Conservation (phyloP, 345 rosid species). For the Populus deltoides region DNA sequence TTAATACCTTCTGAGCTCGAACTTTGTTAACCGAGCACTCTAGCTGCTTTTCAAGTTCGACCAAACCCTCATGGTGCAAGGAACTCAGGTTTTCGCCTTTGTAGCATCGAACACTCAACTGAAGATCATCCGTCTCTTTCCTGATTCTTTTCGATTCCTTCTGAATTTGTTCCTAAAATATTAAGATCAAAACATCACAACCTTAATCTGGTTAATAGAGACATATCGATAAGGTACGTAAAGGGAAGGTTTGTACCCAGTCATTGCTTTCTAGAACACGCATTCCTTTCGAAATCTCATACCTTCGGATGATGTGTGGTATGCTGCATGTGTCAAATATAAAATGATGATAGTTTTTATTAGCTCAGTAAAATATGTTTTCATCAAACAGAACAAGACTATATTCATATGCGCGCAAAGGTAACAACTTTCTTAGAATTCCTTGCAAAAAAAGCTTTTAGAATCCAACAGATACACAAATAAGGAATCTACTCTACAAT, state of each 20-base stretch:
- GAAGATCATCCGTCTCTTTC: constrained; percentile 30
- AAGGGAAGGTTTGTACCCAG: constrained; percentile 8
- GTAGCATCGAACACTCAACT: constrained; percentile 34
- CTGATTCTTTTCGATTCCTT: constrained; percentile 28
- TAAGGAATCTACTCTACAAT: too few relatives aligned
- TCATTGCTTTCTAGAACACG: constrained; percentile 16
- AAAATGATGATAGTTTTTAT: neutral
- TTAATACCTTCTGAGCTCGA: constrained; percentile 33
- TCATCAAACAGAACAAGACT: too few relatives aligned
- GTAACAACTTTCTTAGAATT: neutral
- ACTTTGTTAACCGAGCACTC: constrained; percentile 34
- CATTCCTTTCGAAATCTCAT: constrained; percentile 21
- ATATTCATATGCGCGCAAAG: neutral
- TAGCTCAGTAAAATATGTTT: too few relatives aligned
- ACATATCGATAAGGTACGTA: neutral
- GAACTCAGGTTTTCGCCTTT: constrained; percentile 24
- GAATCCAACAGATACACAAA: too few relatives aligned
- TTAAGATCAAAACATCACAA: neutral
- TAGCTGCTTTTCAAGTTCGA: constrained; percentile 30
- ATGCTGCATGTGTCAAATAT: constrained; percentile 22
- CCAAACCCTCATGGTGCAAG: constrained; percentile 23
- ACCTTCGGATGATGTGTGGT: constrained; percentile 28
- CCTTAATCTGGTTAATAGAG: neutral
- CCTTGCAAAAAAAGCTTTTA: neutral
- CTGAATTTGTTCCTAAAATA: constrained; percentile 25